Evolutionary conservation across 768 basidiomycete genomes (phyloP).

Genomic region (Terana coerulea): DNA sequence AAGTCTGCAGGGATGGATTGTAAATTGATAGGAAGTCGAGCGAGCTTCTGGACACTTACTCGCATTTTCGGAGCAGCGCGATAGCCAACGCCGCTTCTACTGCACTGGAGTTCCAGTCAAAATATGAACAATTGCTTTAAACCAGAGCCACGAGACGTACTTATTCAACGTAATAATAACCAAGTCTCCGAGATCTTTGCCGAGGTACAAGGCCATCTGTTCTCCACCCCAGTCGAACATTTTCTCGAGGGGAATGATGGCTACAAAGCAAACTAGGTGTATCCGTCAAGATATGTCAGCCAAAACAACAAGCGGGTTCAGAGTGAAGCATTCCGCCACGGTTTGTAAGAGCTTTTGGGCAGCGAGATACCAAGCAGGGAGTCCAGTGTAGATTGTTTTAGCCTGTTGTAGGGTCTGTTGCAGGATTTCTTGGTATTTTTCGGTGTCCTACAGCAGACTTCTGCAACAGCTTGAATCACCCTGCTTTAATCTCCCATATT

Average conservation of each 20-base stretch:
- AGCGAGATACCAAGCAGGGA: too few species aligned
- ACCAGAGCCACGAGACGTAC: constrained; percentile 29
- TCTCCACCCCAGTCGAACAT: constrained; percentile 64
- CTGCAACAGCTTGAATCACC: too few species aligned
- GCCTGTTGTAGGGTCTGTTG: too few species aligned
- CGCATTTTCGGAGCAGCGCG: constrained; percentile 64
- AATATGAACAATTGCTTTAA: not conserved
- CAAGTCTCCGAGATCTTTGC: constrained; percentile 62
- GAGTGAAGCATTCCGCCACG: too few species aligned
- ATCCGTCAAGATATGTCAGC: too few species aligned
- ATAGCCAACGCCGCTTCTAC: constrained; percentile 74
- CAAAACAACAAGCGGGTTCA: not conserved
- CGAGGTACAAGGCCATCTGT: constrained; percentile 53
- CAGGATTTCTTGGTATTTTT: too few species aligned
- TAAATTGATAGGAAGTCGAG: too few species aligned
- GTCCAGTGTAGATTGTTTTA: too few species aligned
- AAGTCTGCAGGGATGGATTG: constrained; percentile 34
- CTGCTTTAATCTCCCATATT: too few species aligned
- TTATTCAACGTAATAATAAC: constrained; percentile 63
- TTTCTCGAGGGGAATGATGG: constrained; percentile 60
- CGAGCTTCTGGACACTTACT: constrained; percentile 52
- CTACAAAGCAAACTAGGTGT: constrained; percentile 20
- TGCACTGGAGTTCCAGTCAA: constrained; percentile 33
- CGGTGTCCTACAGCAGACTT: too few species aligned
- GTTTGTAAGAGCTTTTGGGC: too few species aligned